These are phyloP conservation scores for Paragyromitra xinjiangensis DNA, from an alignment of 495 filamentous ascomycete species.

Conservation along the genomic window DNA sequence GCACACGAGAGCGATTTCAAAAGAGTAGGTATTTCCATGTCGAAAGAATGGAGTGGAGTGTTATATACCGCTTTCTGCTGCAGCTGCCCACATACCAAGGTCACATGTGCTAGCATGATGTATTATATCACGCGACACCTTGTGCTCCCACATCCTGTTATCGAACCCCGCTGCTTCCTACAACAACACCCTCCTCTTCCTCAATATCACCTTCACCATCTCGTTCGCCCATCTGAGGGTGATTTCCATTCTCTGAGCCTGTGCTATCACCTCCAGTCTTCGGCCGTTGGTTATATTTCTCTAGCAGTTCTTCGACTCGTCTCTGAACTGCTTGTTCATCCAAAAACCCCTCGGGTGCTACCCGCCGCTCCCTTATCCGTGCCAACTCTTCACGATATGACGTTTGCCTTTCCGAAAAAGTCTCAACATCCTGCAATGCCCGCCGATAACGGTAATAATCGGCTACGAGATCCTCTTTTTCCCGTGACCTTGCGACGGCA, in stretches of 20 bases:
- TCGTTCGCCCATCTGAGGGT: conserved; percentile 10
- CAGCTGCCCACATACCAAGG: conserved; percentile 6
- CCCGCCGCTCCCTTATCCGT: conserved; percentile 36
- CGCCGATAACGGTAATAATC: conserved; percentile 46
- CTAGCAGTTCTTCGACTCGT: conserved; percentile 43
- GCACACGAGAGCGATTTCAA: conserved; percentile 9
- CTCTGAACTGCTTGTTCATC: conserved; percentile 43
- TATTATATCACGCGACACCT: conserved; percentile 15
- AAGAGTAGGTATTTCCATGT: not conserved
- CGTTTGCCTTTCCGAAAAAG: conserved; percentile 39
- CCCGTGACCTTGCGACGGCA: conserved; percentile 31
- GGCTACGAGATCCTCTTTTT: conserved; percentile 39
- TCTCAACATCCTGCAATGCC: conserved; percentile 44
- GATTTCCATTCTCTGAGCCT: conserved; percentile 35
- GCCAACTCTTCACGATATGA: conserved; percentile 30
- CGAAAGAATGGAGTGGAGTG: conserved; percentile 26
- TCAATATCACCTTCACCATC: conserved; percentile 19
- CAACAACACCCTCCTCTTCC: not conserved
- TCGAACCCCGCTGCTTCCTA: conserved; percentile 27
- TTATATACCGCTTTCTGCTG: conserved; percentile 35
- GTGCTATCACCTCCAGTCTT: conserved; percentile 43
- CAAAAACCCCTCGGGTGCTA: conserved; percentile 42
- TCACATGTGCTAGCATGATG: conserved; percentile 9
- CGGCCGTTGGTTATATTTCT: conserved; percentile 40
- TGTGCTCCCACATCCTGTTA: conserved; percentile 23